phyloP scores from a whole-genome alignment of 805 yeast genomes.

The Suhomyces sp. region DNA sequence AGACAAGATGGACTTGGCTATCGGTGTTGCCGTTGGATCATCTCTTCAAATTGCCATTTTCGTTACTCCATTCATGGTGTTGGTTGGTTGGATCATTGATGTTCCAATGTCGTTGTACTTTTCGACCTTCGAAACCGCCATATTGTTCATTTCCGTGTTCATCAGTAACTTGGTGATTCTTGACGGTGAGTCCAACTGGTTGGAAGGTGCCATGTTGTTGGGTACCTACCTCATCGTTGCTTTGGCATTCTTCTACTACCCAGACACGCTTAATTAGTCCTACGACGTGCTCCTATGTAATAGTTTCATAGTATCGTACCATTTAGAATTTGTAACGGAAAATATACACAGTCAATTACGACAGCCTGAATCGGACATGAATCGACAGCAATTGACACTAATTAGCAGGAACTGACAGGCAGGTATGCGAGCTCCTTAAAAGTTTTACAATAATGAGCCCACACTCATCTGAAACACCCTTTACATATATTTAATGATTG shows the following conservation, averaged over 20 bases:
- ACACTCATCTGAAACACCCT: too few species aligned
- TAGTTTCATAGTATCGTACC: too few species aligned
- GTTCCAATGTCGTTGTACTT: conserved; percentile 92
- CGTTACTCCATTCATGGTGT: conserved; percentile 92
- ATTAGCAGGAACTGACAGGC: too few species aligned
- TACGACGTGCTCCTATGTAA: too few species aligned
- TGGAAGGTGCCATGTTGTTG: conserved; percentile 91
- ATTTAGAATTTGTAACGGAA: too few species aligned
- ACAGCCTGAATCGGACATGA: too few species aligned
- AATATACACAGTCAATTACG: too few species aligned
- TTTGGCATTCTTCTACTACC: conserved; percentile 85
- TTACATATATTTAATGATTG: too few species aligned
- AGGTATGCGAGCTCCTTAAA: too few species aligned
- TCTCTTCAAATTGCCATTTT: conserved; percentile 93
- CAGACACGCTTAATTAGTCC: too few species aligned
- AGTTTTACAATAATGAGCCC: too few species aligned
- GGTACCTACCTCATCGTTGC: conserved; percentile 87
- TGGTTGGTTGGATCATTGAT: conserved; percentile 88
- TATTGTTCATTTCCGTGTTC: conserved; percentile 85
- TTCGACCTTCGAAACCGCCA: conserved; percentile 91
- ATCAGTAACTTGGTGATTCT: conserved; percentile 81
- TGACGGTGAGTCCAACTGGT: conserved; percentile 96
- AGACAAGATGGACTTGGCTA: conserved; percentile 95
- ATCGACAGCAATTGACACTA: too few species aligned
- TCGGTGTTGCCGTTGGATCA: conserved; percentile 96